Conservation (phyloP, 1,139 yeast species). For the Tardiomyces depauwii region DNA sequence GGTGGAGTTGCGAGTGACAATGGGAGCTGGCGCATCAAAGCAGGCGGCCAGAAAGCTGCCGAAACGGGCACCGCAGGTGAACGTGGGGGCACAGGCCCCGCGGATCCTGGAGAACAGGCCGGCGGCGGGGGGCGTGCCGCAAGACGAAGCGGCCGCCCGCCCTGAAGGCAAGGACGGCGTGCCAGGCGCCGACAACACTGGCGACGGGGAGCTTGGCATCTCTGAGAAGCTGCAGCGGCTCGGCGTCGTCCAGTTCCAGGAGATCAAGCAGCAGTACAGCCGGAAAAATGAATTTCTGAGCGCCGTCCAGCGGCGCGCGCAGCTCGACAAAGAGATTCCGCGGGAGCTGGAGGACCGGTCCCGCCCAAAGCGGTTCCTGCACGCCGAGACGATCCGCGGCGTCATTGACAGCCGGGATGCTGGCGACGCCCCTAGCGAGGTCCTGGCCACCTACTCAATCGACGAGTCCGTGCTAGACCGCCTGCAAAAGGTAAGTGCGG, state of each 20-base stretch:
- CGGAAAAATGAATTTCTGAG: background rate
- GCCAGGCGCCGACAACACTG: background rate
- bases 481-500: slow-evolving; percentile 3
- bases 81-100: background rate
- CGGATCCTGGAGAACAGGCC: background rate
- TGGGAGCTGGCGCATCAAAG: background rate
- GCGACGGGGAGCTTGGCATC: background rate
- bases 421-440: slow-evolving; percentile 8
- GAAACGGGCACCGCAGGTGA: background rate
- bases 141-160: background rate
- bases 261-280: background rate
- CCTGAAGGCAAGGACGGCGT: background rate
- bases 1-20: background rate
- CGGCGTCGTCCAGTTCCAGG: background rate
- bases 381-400: background rate
- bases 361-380: background rate
- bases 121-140: background rate
- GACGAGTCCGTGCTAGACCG: slow-evolving; percentile 8
- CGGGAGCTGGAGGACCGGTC: background rate
- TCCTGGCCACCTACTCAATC: slow-evolving; percentile 8
- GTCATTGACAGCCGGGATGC: slow-evolving; percentile 2
- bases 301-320: background rate
- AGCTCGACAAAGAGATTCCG: background rate
- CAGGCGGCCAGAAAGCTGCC: background rate
- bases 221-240: background rate